Percentiles rank a stretch among this genome's conserved stretches.
Conservation (phyloP, 495 filamentous ascomycete genomes). For the Xylaria cubensis region DNA sequence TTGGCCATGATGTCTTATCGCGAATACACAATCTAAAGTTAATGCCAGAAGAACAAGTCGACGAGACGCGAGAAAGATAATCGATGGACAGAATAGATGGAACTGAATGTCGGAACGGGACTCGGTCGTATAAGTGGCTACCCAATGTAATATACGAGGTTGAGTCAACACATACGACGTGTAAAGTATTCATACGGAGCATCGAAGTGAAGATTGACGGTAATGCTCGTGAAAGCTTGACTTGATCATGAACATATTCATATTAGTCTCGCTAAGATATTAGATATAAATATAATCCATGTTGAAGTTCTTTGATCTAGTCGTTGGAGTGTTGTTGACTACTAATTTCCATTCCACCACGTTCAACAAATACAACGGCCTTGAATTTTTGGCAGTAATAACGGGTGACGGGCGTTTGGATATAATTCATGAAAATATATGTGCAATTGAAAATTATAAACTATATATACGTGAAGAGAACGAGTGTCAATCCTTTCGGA, state of each 20-base stretch:
- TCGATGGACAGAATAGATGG: neutral
- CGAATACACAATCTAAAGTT: neutral
- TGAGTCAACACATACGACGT: neutral
- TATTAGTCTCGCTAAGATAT: neutral
- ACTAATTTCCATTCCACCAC: neutral
- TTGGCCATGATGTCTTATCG: neutral
- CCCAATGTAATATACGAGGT: neutral
- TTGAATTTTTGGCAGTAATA: neutral
- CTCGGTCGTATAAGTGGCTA: too few relatives aligned
- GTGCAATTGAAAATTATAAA: conserved; percentile 19
- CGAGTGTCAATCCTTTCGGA: neutral
- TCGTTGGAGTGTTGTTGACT: neutral
- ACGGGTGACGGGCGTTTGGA: neutral
- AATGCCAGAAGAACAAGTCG: neutral
- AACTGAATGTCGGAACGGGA: neutral
- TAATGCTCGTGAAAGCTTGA: neutral
- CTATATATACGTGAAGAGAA: conserved; percentile 21
- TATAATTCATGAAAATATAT: neutral
- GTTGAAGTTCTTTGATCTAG: neutral
- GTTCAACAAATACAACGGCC: neutral
- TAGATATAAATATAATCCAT: neutral
- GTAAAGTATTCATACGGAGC: too few relatives aligned
- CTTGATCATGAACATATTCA: neutral
- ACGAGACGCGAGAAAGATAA: neutral
- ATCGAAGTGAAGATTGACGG: neutral